These are phyloP conservation scores for Dinochytrium kinnereticum DNA, from an alignment of 371 early-diverging fungal species.

Conservation along the genomic window DNA sequence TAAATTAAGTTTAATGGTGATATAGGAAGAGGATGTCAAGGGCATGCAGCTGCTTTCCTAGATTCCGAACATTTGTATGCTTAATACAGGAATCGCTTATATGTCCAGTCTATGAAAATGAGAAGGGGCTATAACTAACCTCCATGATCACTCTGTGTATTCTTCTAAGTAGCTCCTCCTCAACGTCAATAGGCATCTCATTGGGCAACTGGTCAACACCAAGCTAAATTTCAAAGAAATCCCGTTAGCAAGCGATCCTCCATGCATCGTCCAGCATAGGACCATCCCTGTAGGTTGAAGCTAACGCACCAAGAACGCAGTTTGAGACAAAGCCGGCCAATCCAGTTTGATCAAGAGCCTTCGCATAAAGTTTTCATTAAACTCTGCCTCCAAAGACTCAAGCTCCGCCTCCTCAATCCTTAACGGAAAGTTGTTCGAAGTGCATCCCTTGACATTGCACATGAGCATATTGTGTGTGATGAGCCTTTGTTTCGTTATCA, in stretches of 20 bases:
- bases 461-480: constrained; percentile 98
- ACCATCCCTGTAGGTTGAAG: too few relatives aligned
- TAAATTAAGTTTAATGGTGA: too few relatives aligned
- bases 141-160: constrained; percentile 83
- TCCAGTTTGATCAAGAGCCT: constrained; percentile 85
- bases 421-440: constrained; percentile 85
- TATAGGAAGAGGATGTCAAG: too few relatives aligned
- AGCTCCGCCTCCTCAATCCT: constrained; percentile 82
- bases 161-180: constrained; percentile 74
- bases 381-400: constrained; percentile 77
- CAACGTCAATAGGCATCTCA: constrained; percentile 69
- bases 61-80: too few relatives aligned
- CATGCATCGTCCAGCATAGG: too few relatives aligned
- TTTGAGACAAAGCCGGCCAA: constrained; percentile 77
- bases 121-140: too few relatives aligned
- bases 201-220: constrained; percentile 68
- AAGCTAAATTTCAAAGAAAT: constrained; percentile 37
- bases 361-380: constrained; percentile 82
- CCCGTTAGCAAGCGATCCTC: too few relatives aligned
- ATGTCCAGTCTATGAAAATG: too few relatives aligned
- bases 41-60: too few relatives aligned
- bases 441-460: constrained; percentile 96
- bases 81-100: too few relatives aligned
- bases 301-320: constrained; percentile 38
- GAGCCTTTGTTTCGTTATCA: too few relatives aligned